Evolutionary conservation across 352 stramenopile genomes (phyloP).

Genomic region (Pseudoperonospora humuli): DNA sequence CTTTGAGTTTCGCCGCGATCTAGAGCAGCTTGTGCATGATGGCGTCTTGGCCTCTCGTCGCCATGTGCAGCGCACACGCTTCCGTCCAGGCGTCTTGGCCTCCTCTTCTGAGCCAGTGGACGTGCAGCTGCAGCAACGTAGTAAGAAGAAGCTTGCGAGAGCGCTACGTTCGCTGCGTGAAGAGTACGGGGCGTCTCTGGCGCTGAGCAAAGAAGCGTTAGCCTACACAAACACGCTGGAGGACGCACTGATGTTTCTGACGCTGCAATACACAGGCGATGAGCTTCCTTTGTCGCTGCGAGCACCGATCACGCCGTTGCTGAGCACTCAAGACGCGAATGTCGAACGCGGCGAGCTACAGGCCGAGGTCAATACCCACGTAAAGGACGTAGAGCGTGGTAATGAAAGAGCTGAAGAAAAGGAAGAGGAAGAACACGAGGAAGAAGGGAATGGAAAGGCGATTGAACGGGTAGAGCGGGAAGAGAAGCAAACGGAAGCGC

Average conservation of each 20-base stretch:
- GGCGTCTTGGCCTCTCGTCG: slow-evolving; percentile 20
- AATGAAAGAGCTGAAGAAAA: neutral
- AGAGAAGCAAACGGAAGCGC: slow-evolving; percentile 22
- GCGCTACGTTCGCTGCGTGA: slow-evolving; percentile 38
- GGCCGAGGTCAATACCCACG: slow-evolving; percentile 22
- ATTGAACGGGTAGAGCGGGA: slow-evolving; percentile 7
- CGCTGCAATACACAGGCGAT: slow-evolving; percentile 48
- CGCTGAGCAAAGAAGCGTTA: slow-evolving; percentile 33
- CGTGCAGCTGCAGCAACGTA: slow-evolving; percentile 36
- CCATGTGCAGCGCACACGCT: slow-evolving; percentile 24
- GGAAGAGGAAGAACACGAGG: neutral
- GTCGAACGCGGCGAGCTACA: slow-evolving; percentile 22
- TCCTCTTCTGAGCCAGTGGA: slow-evolving; percentile 23
- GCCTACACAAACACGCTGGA: slow-evolving; percentile 56
- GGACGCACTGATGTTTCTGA: slow-evolving; percentile 57
- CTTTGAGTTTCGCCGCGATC: slow-evolving; percentile 51
- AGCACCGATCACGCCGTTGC: slow-evolving; percentile 16
- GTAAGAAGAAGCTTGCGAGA: slow-evolving; percentile 45
- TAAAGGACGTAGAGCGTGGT: slow-evolving; percentile 4
- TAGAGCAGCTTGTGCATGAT: slow-evolving; percentile 48
- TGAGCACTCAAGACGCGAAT: slow-evolving; percentile 3
- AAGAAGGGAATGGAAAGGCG: neutral
- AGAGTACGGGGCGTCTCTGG: slow-evolving; percentile 35
- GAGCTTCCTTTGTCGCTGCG: slow-evolving; percentile 40
- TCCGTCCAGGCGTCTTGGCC: slow-evolving; percentile 42